Evolutionary conservation across 176 grass and related monocot species (phyloP).

Genomic region (Cenchrus americanus): DNA sequence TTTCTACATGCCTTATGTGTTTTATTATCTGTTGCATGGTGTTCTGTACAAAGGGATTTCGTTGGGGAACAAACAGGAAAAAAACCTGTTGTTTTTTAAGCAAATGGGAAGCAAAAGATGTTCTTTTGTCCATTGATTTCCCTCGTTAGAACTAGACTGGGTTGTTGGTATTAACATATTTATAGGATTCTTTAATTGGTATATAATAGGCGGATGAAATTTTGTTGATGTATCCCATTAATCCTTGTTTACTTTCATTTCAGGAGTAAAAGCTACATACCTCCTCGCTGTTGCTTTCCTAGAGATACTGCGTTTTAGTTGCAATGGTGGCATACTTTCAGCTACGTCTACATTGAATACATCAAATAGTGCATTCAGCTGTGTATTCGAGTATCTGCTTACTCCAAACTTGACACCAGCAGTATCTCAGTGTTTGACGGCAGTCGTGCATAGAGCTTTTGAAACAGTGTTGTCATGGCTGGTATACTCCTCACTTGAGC

Average conservation of each 20-base stretch:
- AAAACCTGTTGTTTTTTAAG: background rate
- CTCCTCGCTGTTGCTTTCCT: constrained; percentile 95
- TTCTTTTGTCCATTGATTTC: constrained; percentile 3
- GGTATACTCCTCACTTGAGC: constrained; percentile 59
- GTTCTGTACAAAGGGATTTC: constrained; percentile 2
- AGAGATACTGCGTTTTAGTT: constrained; percentile 97
- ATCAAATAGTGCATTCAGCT: constrained; percentile 89
- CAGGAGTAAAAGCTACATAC: constrained; percentile 99
- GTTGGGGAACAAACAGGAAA: background rate
- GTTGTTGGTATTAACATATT: constrained; percentile 35
- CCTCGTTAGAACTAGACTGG: constrained; percentile 5
- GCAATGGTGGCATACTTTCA: constrained; percentile 80
- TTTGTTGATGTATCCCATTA: constrained; percentile 38
- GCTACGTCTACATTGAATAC: constrained; percentile 65
- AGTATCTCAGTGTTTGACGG: constrained; percentile 91
- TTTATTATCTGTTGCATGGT: constrained; percentile 6
- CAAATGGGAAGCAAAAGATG: background rate
- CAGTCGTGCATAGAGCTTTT: constrained; percentile 89
- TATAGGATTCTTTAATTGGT: constrained; percentile 25
- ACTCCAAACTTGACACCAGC: constrained; percentile 91
- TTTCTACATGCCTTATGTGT: background rate
- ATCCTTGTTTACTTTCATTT: constrained; percentile 45
- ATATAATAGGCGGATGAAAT: constrained; percentile 10
- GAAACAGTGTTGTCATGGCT: constrained; percentile 85
- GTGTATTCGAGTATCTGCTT: constrained; percentile 98